These are phyloP conservation scores for Termitomyces sp. DNA, from an alignment of 768 basidiomycete species.

Conservation along the genomic window DNA sequence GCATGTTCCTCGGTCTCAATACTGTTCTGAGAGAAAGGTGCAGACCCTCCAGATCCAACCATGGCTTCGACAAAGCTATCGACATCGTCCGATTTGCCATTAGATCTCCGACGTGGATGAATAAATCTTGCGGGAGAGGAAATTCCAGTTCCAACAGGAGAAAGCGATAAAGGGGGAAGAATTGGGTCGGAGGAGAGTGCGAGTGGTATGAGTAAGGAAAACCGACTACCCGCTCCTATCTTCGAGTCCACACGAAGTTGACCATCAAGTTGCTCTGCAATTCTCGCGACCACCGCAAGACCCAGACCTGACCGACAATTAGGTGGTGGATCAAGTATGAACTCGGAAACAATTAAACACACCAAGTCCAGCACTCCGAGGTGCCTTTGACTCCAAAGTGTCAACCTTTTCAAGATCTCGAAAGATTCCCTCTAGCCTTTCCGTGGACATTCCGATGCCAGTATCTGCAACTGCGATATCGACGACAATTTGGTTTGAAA, in stretches of 20 bases:
- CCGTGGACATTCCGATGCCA: slow-evolving; percentile 61
- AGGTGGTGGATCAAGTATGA: neutral
- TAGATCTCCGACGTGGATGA: slow-evolving; percentile 21
- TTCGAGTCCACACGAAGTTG: slow-evolving; percentile 75
- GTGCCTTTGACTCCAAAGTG: slow-evolving; percentile 33
- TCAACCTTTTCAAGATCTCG: slow-evolving; percentile 78
- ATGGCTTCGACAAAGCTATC: slow-evolving; percentile 46
- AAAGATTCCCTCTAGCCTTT: slow-evolving; percentile 72
- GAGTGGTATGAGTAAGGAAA: slow-evolving; percentile 70
- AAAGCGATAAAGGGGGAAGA: slow-evolving; percentile 4
- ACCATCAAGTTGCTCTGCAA: slow-evolving; percentile 74
- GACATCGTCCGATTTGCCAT: slow-evolving; percentile 27
- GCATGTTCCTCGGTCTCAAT: slow-evolving; percentile 22
- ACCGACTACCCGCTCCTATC: slow-evolving; percentile 59
- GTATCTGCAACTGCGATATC: slow-evolving; percentile 72
- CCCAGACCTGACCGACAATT: slow-evolving; percentile 48
- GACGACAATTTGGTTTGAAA: slow-evolving; percentile 44
- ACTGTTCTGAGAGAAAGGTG: neutral
- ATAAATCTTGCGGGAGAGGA: slow-evolving; percentile 17
- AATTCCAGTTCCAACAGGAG: slow-evolving; percentile 13
- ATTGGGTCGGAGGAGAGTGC: slow-evolving; percentile 25
- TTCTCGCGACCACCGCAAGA: slow-evolving; percentile 74
- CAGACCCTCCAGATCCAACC: slow-evolving; percentile 21
- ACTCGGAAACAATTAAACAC: slow-evolving; percentile 8
- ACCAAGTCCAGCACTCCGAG: slow-evolving; percentile 43